Conservation (phyloP, 192 early-diverging fungal genomes). For the Phycomyces nitens region DNA sequence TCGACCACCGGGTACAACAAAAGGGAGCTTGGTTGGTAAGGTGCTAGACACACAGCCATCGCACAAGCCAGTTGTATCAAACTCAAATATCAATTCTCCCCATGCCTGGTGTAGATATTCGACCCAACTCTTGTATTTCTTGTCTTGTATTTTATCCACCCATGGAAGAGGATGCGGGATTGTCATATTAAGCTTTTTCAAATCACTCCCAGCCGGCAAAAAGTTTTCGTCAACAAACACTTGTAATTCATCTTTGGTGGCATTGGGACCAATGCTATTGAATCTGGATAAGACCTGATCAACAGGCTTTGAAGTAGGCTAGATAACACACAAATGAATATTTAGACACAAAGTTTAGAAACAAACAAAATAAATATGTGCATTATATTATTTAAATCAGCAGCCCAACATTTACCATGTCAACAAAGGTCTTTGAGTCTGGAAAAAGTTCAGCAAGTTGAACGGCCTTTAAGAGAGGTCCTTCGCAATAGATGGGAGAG, state of each 20-base stretch:
- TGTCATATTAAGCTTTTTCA: slow-evolving; percentile 32
- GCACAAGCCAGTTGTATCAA: slow-evolving; percentile 49
- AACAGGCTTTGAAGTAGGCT: slow-evolving; percentile 59
- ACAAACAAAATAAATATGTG: background rate
- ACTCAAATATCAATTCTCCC: slow-evolving; percentile 53
- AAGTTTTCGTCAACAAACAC: slow-evolving; percentile 59
- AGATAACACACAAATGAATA: slow-evolving; percentile 2
- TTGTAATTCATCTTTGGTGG: slow-evolving; percentile 31
- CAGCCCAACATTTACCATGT: slow-evolving; percentile 35
- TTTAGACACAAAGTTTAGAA: background rate
- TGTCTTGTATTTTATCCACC: slow-evolving; percentile 41
- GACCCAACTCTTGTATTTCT: slow-evolving; percentile 46
- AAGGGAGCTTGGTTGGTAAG: slow-evolving; percentile 51
- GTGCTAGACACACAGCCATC: slow-evolving; percentile 54
- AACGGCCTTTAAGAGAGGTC: slow-evolving; percentile 56
- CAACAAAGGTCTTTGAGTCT: slow-evolving; percentile 77
- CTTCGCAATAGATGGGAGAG: slow-evolving; percentile 67
- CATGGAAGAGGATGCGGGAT: slow-evolving; percentile 43
- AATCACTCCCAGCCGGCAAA: slow-evolving; percentile 46
- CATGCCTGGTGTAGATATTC: slow-evolving; percentile 51
- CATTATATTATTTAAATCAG: background rate
- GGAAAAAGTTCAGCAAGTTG: slow-evolving; percentile 57
- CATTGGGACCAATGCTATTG: slow-evolving; percentile 36
- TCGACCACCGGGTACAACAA: slow-evolving; percentile 71
- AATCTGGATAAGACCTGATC: slow-evolving; percentile 51